A percentile compares a stretch with the other conserved stretches of the same genome.
These are phyloP conservation scores for Fusarium aywerte DNA, from an alignment of 2,329 filamentous ascomycete species.

Conservation along the genomic window DNA sequence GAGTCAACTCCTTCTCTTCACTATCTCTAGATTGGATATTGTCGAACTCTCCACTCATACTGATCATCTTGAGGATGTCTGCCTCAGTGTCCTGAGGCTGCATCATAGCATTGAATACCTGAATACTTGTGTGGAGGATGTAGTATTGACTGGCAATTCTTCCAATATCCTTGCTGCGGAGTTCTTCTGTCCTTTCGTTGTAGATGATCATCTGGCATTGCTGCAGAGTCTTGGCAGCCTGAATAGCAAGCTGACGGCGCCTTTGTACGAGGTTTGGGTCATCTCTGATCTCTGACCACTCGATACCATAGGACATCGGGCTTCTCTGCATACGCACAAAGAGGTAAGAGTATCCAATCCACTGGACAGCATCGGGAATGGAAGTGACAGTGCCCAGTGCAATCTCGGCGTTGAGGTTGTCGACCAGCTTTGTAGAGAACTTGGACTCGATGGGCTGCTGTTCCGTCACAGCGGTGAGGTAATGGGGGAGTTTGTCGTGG, in stretches of 20 bases:
- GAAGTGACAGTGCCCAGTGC: slow-evolving; percentile 94
- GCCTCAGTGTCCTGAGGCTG: slow-evolving; percentile 84
- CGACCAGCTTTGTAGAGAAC: slow-evolving; percentile 92
- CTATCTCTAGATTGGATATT: slow-evolving; percentile 93
- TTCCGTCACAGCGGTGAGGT: slow-evolving; percentile 90
- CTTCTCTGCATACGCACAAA: slow-evolving; percentile 97
- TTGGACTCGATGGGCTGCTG: slow-evolving; percentile 98
- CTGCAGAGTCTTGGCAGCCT: slow-evolving; percentile 87
- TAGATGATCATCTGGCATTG: slow-evolving; percentile 99
- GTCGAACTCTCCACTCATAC: slow-evolving; percentile 97
- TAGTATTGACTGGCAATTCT: slow-evolving; percentile 98
- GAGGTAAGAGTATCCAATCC: slow-evolving; percentile 97
- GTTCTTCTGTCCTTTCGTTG: slow-evolving; percentile 92
- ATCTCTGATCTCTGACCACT: slow-evolving; percentile 89
- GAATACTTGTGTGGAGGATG: slow-evolving; percentile 90
- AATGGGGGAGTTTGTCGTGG: slow-evolving; percentile 91
- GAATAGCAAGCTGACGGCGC: slow-evolving; percentile 84
- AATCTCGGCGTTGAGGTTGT: slow-evolving; percentile 97
- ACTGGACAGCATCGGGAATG: slow-evolving; percentile 91
- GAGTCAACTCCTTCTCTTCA: slow-evolving; percentile 86
- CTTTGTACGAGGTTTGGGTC: slow-evolving; percentile 89
- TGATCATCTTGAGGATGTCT: slow-evolving; percentile 95
- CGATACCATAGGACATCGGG: slow-evolving; percentile 91
- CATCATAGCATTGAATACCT: slow-evolving; percentile 98
- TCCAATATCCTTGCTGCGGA: slow-evolving; percentile 93